Conservation (phyloP, 78 protist genomes). For the Dictyostelium intermedium region DNA sequence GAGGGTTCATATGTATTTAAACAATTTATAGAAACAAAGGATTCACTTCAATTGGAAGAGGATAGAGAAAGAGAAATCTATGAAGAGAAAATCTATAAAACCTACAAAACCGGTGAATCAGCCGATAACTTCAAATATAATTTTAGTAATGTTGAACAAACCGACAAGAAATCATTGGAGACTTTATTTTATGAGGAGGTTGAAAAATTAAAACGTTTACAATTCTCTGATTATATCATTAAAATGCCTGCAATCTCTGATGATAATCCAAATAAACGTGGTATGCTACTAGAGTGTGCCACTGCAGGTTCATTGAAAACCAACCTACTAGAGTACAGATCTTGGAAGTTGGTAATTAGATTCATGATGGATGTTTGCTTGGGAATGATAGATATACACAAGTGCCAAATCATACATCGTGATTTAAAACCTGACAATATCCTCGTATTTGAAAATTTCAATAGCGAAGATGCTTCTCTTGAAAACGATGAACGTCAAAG, state of each 20-base stretch:
- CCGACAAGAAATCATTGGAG: constrained; percentile 1
- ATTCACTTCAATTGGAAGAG: neutral
- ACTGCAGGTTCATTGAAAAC: neutral
- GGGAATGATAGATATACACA: constrained; percentile 82
- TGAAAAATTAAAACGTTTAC: neutral
- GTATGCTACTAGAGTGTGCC: neutral
- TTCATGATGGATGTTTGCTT: neutral
- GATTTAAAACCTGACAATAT: constrained; percentile 85
- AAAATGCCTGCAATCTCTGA: constrained; percentile 24
- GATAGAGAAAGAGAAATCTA: neutral
- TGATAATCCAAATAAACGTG: neutral
- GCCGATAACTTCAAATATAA: constrained; percentile 1
- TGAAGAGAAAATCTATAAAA: constrained; percentile 11
- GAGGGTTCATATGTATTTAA: neutral
- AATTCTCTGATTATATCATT: neutral
- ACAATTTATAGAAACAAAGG: neutral
- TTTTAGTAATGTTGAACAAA: constrained; percentile 3
- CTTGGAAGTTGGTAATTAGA: neutral
- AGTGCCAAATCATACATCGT: constrained; percentile 42
- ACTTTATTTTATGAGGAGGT: constrained; percentile 11
- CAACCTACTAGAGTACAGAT: neutral
- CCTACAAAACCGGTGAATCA: neutral
- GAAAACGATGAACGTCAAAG: neutral
- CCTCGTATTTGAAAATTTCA: constrained; percentile 27
- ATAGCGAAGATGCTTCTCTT: neutral